Percentiles rank a stretch among this genome's conserved stretches.
Conservation (phyloP, 345 rosid genomes). For the Populus nigra region DNA sequence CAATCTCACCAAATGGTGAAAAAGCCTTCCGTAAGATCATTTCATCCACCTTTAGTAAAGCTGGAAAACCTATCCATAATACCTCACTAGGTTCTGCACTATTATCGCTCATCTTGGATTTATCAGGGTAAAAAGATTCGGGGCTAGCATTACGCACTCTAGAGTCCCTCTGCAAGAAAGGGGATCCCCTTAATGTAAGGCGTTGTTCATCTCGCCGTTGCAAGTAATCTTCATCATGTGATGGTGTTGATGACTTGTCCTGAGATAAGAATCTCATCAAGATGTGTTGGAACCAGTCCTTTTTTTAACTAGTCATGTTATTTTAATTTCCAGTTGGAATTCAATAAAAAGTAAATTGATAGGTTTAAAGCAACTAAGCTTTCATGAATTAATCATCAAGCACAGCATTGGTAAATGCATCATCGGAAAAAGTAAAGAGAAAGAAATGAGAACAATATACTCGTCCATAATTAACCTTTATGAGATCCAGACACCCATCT, state of each 20-base stretch:
- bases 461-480: neutral
- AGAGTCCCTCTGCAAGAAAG: constrained; percentile 64
- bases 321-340: constrained; percentile 2
- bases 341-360: neutral
- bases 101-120: constrained; percentile 55
- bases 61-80: constrained; percentile 90
- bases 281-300: constrained; percentile 32
- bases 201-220: constrained; percentile 50
- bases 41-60: constrained; percentile 77
- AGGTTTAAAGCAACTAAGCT: neutral
- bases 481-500: neutral
- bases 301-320: constrained; percentile 13
- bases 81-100: constrained; percentile 87
- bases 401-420: constrained; percentile 1
- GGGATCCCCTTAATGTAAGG: constrained; percentile 24
- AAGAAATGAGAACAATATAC: neutral
- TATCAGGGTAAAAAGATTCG: constrained; percentile 47
- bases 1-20: constrained; percentile 85
- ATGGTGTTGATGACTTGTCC: constrained; percentile 61
- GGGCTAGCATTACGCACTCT: constrained; percentile 62
- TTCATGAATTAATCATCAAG: neutral
- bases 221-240: constrained; percentile 54
- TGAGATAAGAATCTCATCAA: constrained; percentile 53
- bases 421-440: neutral
- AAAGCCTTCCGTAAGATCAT: constrained; percentile 67